Evolutionary conservation across 371 early-diverging fungal species (phyloP).

Genomic region (Vairimorpha necatrix): DNA sequence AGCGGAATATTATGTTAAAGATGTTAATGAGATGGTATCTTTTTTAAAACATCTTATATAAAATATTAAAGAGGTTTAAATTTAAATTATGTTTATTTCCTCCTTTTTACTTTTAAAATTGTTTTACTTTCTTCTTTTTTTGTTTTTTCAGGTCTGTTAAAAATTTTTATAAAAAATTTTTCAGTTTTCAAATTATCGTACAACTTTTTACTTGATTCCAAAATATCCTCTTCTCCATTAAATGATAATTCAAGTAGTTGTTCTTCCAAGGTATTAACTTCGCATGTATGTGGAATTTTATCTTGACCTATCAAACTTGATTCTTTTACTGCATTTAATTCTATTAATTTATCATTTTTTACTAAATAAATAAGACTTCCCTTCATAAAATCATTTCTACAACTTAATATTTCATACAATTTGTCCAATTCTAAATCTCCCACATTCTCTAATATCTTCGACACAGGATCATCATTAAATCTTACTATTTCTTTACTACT

Average conservation of each 20-base stretch:
- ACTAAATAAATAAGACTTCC: slow-evolving; percentile 25
- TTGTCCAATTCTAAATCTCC: neutral
- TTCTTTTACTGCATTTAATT: neutral
- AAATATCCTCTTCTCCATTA: neutral
- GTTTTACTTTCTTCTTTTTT: neutral
- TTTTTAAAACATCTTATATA: neutral
- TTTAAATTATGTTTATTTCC: neutral
- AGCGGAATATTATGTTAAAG: slow-evolving; percentile 7
- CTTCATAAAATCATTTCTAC: slow-evolving; percentile 33
- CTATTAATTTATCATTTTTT: too few species aligned
- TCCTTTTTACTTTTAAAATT: neutral
- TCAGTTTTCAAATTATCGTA: neutral
- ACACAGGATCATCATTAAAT: slow-evolving; percentile 41
- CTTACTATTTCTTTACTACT: slow-evolving; percentile 1
- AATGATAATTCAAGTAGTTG: neutral
- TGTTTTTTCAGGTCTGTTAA: neutral
- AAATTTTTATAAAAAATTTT: neutral
- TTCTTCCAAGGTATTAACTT: too few species aligned
- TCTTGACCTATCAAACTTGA: neutral
- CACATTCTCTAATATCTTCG: slow-evolving; percentile 1
- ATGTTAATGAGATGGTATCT: neutral
- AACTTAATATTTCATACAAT: slow-evolving; percentile 23
- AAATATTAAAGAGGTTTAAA: neutral
- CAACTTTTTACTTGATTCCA: neutral
- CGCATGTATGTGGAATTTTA: too few species aligned